Percentiles rank a stretch among this genome's conserved stretches.
phyloP scores from a whole-genome alignment of 805 yeast species.

The Metschnikowia corniflorae region DNA sequence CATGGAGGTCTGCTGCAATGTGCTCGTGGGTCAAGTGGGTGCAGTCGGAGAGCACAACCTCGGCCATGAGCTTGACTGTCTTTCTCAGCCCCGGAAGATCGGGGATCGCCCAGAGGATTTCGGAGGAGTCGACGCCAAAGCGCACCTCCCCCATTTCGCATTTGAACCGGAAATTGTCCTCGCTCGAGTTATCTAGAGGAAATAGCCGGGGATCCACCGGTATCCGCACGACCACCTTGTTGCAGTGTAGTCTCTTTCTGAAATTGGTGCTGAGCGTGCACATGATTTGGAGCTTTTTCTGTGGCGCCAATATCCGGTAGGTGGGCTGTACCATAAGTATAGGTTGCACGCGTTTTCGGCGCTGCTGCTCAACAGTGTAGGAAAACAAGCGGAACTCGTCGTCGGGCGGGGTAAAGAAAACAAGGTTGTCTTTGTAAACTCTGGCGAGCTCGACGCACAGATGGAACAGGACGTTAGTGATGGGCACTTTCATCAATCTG shows the following conservation, averaged over 20 bases:
- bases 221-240: constrained; percentile 26
- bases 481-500: constrained; percentile 24
- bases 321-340: constrained; percentile 42
- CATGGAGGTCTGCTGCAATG: constrained; percentile 1
- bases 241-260: constrained; percentile 34
- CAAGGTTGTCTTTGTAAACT: constrained; percentile 62
- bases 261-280: constrained; percentile 34
- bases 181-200: constrained; percentile 14
- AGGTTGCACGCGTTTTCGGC: constrained; percentile 38
- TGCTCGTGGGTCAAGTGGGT: constrained; percentile 2
- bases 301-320: constrained; percentile 23
- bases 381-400: constrained; percentile 38
- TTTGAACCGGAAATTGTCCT: constrained; percentile 33
- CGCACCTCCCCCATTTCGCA: constrained; percentile 68
- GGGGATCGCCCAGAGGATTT: constrained; percentile 69
- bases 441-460: constrained; percentile 75
- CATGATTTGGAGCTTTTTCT: constrained; percentile 31
- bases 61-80: constrained; percentile 53
- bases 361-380: constrained; percentile 40
- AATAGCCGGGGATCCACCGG: constrained; percentile 38
- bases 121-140: constrained; percentile 66
- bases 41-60: constrained; percentile 25
- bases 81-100: constrained; percentile 58
- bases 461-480: constrained; percentile 40
- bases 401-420: constrained; percentile 86